phyloP scores from a whole-genome alignment of 352 stramenopile genomes.

The Pythium sukuiense region DNA sequence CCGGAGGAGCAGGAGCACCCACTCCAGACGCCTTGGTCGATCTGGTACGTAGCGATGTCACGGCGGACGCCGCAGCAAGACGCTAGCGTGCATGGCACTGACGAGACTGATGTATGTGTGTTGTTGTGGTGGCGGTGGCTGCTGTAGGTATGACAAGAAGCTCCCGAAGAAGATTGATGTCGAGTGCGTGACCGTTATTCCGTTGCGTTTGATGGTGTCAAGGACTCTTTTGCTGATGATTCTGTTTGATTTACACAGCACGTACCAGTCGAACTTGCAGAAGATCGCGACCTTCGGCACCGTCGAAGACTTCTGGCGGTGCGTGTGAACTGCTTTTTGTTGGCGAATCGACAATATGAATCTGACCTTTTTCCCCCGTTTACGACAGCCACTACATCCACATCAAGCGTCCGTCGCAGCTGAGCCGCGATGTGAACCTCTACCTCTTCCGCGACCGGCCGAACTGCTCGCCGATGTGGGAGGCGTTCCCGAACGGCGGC shows the following conservation, averaged over 20 bases:
- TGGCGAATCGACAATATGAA: background rate
- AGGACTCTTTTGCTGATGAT: background rate
- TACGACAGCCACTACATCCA: conserved; percentile 83
- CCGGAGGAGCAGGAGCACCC: conserved; percentile 65
- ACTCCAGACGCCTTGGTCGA: conserved; percentile 87
- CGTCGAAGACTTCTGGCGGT: conserved; percentile 91
- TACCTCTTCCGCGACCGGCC: conserved; percentile 92
- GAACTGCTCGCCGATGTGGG: conserved; percentile 90
- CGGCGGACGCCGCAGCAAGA: background rate
- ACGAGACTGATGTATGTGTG: background rate
- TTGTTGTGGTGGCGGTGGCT: background rate
- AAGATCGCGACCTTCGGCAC: conserved; percentile 91
- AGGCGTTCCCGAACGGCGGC: conserved; percentile 90
- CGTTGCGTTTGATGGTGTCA: conserved; percentile 1
- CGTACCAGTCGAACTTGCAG: conserved; percentile 80
- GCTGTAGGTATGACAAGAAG: conserved; percentile 92
- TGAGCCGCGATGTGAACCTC: conserved; percentile 91
- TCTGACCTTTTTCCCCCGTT: background rate
- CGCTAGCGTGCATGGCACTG: background rate
- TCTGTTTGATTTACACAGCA: conserved; percentile 29
- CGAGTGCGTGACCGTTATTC: conserved; percentile 40
- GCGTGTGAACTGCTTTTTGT: background rate
- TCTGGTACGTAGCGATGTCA: conserved; percentile 57
- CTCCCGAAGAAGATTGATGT: conserved; percentile 89
- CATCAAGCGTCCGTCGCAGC: conserved; percentile 91